These are phyloP conservation scores for Priceomyces haplophilus DNA, from an alignment of 805 yeast species.

Conservation along the genomic window DNA sequence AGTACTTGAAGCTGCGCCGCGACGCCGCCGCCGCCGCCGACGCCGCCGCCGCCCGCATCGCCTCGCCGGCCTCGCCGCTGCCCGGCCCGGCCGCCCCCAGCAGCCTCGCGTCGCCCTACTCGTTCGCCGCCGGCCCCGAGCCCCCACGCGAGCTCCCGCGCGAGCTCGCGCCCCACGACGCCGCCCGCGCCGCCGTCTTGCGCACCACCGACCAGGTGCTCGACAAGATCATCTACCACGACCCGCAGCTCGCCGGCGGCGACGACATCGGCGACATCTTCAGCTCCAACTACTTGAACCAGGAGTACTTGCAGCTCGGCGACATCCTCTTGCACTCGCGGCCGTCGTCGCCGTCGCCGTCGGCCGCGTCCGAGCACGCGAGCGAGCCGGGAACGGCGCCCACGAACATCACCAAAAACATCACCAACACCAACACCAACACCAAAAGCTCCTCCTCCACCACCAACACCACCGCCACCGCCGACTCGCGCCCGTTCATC, in stretches of 20 bases:
- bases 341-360: slow-evolving; percentile 40
- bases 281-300: slow-evolving; percentile 47
- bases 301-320: slow-evolving; percentile 50
- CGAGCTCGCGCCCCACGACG: no score
- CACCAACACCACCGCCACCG: background rate
- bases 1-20: slow-evolving; percentile 26
- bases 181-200: slow-evolving; percentile 21
- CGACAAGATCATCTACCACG: slow-evolving; percentile 17
- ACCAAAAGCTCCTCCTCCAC: background rate
- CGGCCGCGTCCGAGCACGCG: slow-evolving; percentile 20
- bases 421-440: background rate
- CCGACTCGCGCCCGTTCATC: no score
- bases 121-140: no score
- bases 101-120: no score
- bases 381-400: no score
- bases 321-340: slow-evolving; percentile 43
- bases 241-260: slow-evolving; percentile 8
- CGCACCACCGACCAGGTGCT: slow-evolving; percentile 30
- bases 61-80: no score
- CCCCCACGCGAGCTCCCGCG: no score
- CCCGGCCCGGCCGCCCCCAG: no score
- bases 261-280: slow-evolving; percentile 16
- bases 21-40: no score
- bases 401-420: background rate
- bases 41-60: no score